A percentile compares a stretch with the other conserved stretches of the same genome.
These are phyloP conservation scores for Phyllosticta paracitricarpa DNA, from an alignment of 2,329 filamentous ascomycete genomes.

Conservation along the genomic window DNA sequence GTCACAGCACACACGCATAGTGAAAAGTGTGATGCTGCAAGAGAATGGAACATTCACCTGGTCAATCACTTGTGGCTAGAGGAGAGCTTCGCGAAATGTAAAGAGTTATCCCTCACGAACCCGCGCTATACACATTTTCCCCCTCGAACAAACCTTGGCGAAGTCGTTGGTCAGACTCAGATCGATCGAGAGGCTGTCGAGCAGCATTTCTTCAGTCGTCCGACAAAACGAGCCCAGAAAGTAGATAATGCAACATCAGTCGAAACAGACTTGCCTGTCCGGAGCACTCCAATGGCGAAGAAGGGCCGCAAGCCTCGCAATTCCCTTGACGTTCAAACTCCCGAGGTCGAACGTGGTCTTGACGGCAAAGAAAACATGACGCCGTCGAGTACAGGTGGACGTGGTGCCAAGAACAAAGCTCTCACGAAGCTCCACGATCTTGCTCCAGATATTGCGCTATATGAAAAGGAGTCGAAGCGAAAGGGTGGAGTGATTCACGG, in stretches of 20 bases:
- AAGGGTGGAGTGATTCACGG: conserved; percentile 56
- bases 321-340: conserved; percentile 37
- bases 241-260: neutral
- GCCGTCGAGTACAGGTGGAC: conserved; percentile 63
- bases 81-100: conserved; percentile 88
- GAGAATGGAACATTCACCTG: conserved; percentile 83
- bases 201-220: conserved; percentile 19
- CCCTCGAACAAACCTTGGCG: conserved; percentile 77
- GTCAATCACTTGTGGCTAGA: conserved; percentile 96
- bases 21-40: conserved; percentile 86
- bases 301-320: conserved; percentile 20
- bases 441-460: conserved; percentile 77
- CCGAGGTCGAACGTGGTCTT: conserved; percentile 29
- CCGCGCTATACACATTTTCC: conserved; percentile 80
- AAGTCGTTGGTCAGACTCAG: conserved; percentile 82
- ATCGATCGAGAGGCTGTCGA: conserved; percentile 66
- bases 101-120: conserved; percentile 61
- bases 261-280: conserved; percentile 15
- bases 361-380: conserved; percentile 74
- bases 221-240: neutral
- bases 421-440: conserved; percentile 64
- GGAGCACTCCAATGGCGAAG: conserved; percentile 18
- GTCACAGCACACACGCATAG: conserved; percentile 82
- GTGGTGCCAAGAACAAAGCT: conserved; percentile 82
- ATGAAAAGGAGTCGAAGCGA: conserved; percentile 88